Percentiles rank a stretch among this genome's conserved stretches.
Conservation (phyloP, 345 rosid genomes). For the Nasturtium officinale region DNA sequence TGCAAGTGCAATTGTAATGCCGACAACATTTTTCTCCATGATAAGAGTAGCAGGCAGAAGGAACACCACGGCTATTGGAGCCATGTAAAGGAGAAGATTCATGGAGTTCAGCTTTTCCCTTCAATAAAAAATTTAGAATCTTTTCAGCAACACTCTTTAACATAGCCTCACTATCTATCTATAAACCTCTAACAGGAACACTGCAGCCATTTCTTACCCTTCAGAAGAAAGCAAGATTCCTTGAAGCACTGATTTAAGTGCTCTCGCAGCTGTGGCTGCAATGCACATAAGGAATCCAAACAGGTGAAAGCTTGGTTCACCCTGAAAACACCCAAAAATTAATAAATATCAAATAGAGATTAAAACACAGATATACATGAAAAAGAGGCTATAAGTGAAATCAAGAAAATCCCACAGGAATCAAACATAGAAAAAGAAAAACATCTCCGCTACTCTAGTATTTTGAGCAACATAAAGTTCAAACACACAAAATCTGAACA, state of each 20-base stretch:
- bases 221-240: slow-evolving; percentile 98
- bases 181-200: neutral
- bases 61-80: slow-evolving; percentile 92
- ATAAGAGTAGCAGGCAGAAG: slow-evolving; percentile 91
- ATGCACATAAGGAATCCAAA: slow-evolving; percentile 95
- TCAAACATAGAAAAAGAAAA: neutral
- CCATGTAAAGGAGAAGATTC: slow-evolving; percentile 98
- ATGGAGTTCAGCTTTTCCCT: slow-evolving; percentile 99
- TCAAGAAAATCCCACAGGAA: neutral
- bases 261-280: slow-evolving; percentile 96
- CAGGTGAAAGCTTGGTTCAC: slow-evolving; percentile 97
- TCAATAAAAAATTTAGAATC: slow-evolving; percentile 25
- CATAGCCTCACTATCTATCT: neutral
- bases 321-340: slow-evolving; percentile 47
- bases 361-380: slow-evolving; percentile 14
- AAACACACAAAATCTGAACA: neutral
- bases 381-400: neutral
- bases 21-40: slow-evolving; percentile 95
- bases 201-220: slow-evolving; percentile 62
- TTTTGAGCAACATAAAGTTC: neutral
- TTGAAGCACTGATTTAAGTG: slow-evolving; percentile 95
- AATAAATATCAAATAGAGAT: neutral
- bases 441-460: neutral
- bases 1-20: slow-evolving; percentile 93
- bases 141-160: slow-evolving; percentile 27